phyloP scores from a whole-genome alignment of 352 stramenopile species.

The Globisporangium spinosum region DNA sequence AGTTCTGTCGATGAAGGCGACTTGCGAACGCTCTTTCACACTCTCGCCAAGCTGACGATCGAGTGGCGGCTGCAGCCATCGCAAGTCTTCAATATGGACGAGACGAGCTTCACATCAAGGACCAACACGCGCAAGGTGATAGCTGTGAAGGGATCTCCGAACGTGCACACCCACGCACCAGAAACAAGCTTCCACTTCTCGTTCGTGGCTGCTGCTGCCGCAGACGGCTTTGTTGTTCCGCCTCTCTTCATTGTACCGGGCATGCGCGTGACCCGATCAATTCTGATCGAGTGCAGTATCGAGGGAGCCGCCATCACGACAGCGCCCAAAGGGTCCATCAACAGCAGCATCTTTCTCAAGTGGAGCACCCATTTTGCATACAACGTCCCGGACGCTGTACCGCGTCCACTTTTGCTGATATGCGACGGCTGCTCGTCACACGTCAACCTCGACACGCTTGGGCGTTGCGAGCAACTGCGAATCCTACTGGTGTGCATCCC shows the following conservation, averaged over 20 bases:
- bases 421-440: no score
- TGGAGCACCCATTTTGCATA: neutral
- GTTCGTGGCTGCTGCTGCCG: slow-evolving; percentile 3
- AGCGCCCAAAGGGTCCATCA: neutral
- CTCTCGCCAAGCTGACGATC: slow-evolving; percentile 8
- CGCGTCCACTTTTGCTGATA: neutral
- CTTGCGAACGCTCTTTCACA: slow-evolving; percentile 12
- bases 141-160: neutral
- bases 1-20: neutral
- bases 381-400: neutral
- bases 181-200: slow-evolving; percentile 9
- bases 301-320: slow-evolving; percentile 1
- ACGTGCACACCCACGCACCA: slow-evolving; percentile 1
- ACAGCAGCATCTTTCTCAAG: slow-evolving; percentile 1
- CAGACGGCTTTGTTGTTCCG: neutral
- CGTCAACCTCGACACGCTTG: no score
- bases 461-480: no score
- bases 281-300: slow-evolving; percentile 1
- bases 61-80: slow-evolving; percentile 1
- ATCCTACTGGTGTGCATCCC: no score
- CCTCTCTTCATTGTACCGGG: slow-evolving; percentile 2
- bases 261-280: neutral
- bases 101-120: slow-evolving; percentile 9
- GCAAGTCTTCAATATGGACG: slow-evolving; percentile 11
- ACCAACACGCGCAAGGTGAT: slow-evolving; percentile 13